phyloP scores from a whole-genome alignment of 257 asterid species.

The Fraxinus pennsylvanica region DNA sequence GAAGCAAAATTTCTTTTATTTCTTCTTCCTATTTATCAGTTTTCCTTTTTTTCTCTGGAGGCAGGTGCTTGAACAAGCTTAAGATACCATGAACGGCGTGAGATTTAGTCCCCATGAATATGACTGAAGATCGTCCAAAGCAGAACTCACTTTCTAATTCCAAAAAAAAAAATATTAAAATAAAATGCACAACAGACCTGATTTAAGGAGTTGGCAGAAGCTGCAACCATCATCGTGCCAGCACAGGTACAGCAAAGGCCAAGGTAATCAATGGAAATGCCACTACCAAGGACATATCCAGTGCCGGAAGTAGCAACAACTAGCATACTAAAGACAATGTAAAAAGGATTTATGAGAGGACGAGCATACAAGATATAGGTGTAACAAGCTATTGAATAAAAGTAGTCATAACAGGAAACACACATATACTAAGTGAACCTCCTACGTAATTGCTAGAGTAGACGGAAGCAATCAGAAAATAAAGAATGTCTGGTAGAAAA shows the following conservation, averaged over 20 bases:
- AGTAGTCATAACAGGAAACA: neutral
- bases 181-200: conserved; percentile 52
- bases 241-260: conserved; percentile 98
- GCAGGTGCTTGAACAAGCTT: neutral
- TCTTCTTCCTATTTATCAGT: neutral
- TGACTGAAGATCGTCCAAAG: conserved; percentile 7
- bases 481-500: neutral
- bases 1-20: neutral
- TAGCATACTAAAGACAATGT: conserved; percentile 62
- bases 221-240: conserved; percentile 99
- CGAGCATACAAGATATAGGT: neutral
- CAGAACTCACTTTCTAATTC: conserved; percentile 11
- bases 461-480: too few relatives aligned
- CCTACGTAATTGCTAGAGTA: neutral
- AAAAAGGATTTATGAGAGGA: conserved; percentile 21
- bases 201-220: conserved; percentile 85
- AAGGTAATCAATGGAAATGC: conserved; percentile 64
- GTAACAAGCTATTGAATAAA: neutral
- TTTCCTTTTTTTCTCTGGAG: neutral
- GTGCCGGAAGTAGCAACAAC: conserved; percentile 99
- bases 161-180: neutral
- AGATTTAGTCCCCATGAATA: conserved; percentile 4
- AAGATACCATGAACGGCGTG: neutral
- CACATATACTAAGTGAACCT: neutral
- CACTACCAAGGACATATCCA: conserved; percentile 91